Evolutionary conservation across 495 filamentous ascomycete genomes (phyloP).

Genomic region (Tetracladium setigerum): DNA sequence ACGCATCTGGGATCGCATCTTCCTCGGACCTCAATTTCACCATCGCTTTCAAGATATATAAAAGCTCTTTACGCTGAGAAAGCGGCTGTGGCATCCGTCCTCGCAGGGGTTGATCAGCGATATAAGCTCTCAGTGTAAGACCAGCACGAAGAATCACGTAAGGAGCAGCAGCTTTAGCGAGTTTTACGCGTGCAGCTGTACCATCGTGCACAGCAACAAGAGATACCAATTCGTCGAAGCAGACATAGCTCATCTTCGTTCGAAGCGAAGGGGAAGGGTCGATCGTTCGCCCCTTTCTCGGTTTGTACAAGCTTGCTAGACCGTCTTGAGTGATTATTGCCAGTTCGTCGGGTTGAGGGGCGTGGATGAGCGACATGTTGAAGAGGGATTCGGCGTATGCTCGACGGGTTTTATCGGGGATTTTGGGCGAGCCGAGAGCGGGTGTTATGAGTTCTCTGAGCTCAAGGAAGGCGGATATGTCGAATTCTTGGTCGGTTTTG

Average conservation of each 20-base stretch:
- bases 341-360: conserved; percentile 56
- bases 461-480: conserved; percentile 64
- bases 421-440: conserved; percentile 52
- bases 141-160: conserved; percentile 79
- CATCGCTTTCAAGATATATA: conserved; percentile 59
- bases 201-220: conserved; percentile 49
- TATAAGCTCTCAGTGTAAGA: conserved; percentile 70
- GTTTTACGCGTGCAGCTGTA: conserved; percentile 27
- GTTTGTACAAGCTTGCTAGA: conserved; percentile 54
- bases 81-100: conserved; percentile 89
- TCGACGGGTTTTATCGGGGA: conserved; percentile 60
- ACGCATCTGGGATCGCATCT: conserved; percentile 59
- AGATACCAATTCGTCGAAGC: conserved; percentile 72
- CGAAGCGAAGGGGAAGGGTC: conserved; percentile 57
- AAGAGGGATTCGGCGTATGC: conserved; percentile 74
- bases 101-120: conserved; percentile 85
- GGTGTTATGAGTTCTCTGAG: conserved; percentile 69
- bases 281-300: conserved; percentile 62
- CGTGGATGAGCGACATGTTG: conserved; percentile 72
- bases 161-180: conserved; percentile 72
- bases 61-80: conserved; percentile 68
- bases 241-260: conserved; percentile 66
- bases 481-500: conserved; percentile 62
- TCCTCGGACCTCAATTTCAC: conserved; percentile 62
- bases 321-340: conserved; percentile 43